These are phyloP conservation scores for Pseudodiploospora longispora DNA, from an alignment of 2,329 filamentous ascomycete species.

Conservation along the genomic window DNA sequence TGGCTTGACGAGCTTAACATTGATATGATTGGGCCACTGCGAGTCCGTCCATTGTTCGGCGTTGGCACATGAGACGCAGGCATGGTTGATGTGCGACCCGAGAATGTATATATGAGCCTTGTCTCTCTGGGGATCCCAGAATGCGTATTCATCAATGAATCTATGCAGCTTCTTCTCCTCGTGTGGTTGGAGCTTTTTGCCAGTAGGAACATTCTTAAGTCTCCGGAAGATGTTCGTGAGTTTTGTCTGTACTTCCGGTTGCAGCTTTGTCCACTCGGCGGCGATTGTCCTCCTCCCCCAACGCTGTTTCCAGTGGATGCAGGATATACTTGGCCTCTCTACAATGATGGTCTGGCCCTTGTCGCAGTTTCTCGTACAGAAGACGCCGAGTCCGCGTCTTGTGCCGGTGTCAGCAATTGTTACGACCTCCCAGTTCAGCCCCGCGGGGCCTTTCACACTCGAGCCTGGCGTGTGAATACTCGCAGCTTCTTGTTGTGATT, in stretches of 20 bases:
- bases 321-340: constrained; percentile 13
- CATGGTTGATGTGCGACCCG: constrained; percentile 24
- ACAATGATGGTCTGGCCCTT: constrained; percentile 10
- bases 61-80: constrained; percentile 22
- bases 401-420: constrained; percentile 5
- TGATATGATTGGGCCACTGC: constrained; percentile 10
- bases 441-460: no score
- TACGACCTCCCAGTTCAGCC: constrained; percentile 10
- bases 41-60: constrained; percentile 11
- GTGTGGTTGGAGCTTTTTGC: background rate
- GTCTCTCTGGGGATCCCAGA: constrained; percentile 7
- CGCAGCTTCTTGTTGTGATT: no score
- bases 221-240: constrained; percentile 3
- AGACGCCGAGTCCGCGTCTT: constrained; percentile 13
- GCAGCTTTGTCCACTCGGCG: constrained; percentile 11
- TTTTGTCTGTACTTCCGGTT: background rate
- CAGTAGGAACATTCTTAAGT: constrained; percentile 8
- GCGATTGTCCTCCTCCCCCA: constrained; percentile 3
- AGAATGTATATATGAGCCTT: constrained; percentile 13
- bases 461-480: no score
- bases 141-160: constrained; percentile 19
- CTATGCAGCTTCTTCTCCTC: constrained; percentile 9
- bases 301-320: constrained; percentile 7
- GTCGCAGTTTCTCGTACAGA: constrained; percentile 8
- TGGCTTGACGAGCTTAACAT: constrained; percentile 7